Conservation (phyloP, 148 eudicot species). For the Cornus kousa region DNA sequence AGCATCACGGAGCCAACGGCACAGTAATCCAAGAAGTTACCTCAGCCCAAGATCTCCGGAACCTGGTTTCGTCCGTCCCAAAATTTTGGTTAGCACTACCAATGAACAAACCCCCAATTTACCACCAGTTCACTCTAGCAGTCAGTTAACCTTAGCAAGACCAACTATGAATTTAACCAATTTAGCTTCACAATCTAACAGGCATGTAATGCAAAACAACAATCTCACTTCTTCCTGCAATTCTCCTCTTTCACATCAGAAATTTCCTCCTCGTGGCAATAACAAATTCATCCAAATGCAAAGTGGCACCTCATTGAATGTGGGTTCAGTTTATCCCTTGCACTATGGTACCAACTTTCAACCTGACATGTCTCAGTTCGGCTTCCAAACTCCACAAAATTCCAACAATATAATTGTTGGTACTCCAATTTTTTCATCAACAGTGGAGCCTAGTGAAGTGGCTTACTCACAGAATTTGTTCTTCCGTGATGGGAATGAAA, state of each 20-base stretch:
- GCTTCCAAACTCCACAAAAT: conserved; percentile 33
- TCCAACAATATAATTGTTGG: conserved; percentile 61
- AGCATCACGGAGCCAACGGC: conserved; percentile 82
- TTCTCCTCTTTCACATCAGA: conserved; percentile 25
- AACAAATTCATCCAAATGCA: conserved; percentile 26
- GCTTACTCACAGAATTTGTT: conserved; percentile 39
- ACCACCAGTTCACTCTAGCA: conserved; percentile 28
- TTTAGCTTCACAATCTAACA: conserved; percentile 27
- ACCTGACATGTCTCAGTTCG: conserved; percentile 30
- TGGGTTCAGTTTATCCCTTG: conserved; percentile 65
- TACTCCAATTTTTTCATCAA: conserved; percentile 57
- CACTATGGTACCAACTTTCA: conserved; percentile 50
- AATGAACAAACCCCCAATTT: conserved; percentile 33
- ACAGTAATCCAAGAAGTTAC: conserved; percentile 66
- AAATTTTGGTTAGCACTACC: conserved; percentile 18
- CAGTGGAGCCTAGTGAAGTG: conserved; percentile 34
- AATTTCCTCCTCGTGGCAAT: conserved; percentile 21
- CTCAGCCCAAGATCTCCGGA: conserved; percentile 60
- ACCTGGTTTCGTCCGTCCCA: conserved; percentile 30
- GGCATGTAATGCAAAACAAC: conserved; percentile 22
- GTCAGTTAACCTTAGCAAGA: conserved; percentile 32
- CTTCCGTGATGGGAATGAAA: conserved; percentile 19
- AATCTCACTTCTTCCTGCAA: conserved; percentile 24
- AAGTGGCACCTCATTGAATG: conserved; percentile 26
- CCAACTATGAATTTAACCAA: conserved; percentile 29